Evolutionary conservation across 2,329 filamentous ascomycete species (phyloP).

Genomic region (Monilinia fructigena): DNA sequence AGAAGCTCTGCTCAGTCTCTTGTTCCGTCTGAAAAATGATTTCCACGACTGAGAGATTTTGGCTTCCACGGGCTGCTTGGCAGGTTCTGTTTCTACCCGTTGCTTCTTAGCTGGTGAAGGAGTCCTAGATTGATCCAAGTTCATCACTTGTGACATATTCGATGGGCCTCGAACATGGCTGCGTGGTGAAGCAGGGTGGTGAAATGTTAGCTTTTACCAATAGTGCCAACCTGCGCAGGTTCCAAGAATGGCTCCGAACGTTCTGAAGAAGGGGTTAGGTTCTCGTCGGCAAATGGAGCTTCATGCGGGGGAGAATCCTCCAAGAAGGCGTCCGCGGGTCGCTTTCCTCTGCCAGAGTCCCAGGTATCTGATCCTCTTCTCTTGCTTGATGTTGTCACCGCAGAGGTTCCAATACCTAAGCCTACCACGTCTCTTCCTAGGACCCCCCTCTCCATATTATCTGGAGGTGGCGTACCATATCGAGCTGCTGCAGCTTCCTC

Average conservation of each 20-base stretch:
- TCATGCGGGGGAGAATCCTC: slow-evolving; percentile 28
- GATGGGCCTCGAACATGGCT: slow-evolving; percentile 45
- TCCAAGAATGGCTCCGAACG: slow-evolving; percentile 44
- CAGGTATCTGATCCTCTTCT: slow-evolving; percentile 47
- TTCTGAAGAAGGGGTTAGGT: slow-evolving; percentile 36
- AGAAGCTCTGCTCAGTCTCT: slow-evolving; percentile 53
- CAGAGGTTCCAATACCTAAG: slow-evolving; percentile 56
- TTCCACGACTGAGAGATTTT: slow-evolving; percentile 58
- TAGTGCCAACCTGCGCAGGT: slow-evolving; percentile 48
- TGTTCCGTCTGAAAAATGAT: slow-evolving; percentile 64
- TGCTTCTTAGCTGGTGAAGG: slow-evolving; percentile 45
- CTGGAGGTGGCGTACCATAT: slow-evolving; percentile 51
- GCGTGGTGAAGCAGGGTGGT: slow-evolving; percentile 47
- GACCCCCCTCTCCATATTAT: slow-evolving; percentile 60
- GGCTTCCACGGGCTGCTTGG: slow-evolving; percentile 53
- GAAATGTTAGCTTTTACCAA: slow-evolving; percentile 49
- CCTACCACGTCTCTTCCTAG: slow-evolving; percentile 57
- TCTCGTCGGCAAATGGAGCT: slow-evolving; percentile 15
- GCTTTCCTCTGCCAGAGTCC: slow-evolving; percentile 40
- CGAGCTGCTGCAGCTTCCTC: slow-evolving; percentile 56
- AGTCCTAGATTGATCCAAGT: slow-evolving; percentile 42
- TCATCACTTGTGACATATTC: slow-evolving; percentile 53
- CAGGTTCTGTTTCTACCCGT: slow-evolving; percentile 23
- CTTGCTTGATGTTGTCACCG: slow-evolving; percentile 57
- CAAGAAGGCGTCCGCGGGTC: slow-evolving; percentile 32